Evolutionary conservation across 2,329 filamentous ascomycete species (phyloP).

Genomic region (Neofusicoccum kwambonambiense): DNA sequence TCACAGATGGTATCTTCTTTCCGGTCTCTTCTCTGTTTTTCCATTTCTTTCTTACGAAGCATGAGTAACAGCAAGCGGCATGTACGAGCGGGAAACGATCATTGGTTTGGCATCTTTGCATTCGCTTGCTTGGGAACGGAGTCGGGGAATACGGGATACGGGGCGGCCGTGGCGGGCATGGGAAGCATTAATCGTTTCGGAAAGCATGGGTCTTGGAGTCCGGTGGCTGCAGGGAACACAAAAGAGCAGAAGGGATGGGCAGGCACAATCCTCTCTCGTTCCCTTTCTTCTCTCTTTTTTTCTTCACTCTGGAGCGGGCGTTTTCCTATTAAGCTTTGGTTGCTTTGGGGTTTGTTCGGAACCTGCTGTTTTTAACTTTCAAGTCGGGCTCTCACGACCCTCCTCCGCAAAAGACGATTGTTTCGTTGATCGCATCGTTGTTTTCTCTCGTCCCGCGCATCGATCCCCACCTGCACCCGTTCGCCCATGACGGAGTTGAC

Average conservation of each 20-base stretch:
- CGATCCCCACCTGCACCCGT: not conserved
- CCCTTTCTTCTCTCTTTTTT: not conserved
- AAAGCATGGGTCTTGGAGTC: slow-evolving; percentile 8
- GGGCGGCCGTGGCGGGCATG: not conserved
- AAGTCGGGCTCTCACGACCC: not conserved
- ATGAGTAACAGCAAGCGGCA: slow-evolving; percentile 1
- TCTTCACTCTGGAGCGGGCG: not conserved
- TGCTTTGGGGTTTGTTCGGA: not conserved
- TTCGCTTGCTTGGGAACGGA: not conserved
- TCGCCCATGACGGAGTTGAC: not conserved
- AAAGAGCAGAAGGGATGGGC: not conserved
- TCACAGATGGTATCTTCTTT: not conserved
- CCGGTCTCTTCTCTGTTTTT: not conserved
- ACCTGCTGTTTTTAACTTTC: not conserved
- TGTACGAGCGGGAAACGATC: not conserved
- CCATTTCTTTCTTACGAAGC: not conserved
- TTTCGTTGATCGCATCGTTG: not conserved
- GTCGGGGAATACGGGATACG: not conserved
- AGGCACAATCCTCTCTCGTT: not conserved
- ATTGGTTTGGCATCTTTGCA: not conserved
- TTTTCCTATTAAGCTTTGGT: not conserved
- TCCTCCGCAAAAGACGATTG: not conserved
- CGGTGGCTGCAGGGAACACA: not conserved
- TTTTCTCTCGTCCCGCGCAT: not conserved
- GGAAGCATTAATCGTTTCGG: not conserved